Conservation (phyloP, 768 basidiomycete genomes). For the Termitomyces sp. region DNA sequence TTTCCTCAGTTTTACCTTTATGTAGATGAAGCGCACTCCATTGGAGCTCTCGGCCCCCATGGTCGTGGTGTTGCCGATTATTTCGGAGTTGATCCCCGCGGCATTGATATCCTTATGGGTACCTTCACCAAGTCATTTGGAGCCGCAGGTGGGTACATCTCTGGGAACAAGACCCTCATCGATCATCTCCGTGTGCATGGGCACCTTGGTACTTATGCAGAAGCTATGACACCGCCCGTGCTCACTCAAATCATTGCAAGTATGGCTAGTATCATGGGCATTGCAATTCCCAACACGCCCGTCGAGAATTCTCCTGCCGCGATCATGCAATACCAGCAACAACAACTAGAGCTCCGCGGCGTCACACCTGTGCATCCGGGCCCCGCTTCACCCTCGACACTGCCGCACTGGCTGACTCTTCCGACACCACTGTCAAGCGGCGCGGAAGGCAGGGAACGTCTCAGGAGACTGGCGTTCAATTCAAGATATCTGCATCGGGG, state of each 20-base stretch:
- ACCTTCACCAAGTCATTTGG: slow-evolving; percentile 97
- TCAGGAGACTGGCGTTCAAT: slow-evolving; percentile 92
- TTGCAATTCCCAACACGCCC: slow-evolving; percentile 35
- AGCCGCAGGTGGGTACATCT: slow-evolving; percentile 91
- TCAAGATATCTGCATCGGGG: slow-evolving; percentile 85
- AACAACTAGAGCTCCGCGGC: slow-evolving; percentile 20
- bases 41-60: slow-evolving; percentile 91
- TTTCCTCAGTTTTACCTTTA: slow-evolving; percentile 81
- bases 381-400: slow-evolving; percentile 52
- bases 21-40: slow-evolving; percentile 96
- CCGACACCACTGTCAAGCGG: slow-evolving; percentile 74
- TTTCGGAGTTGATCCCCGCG: slow-evolving; percentile 75
- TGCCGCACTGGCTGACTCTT: slow-evolving; percentile 79
- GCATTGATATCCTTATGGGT: slow-evolving; percentile 94
- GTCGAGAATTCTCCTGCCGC: slow-evolving; percentile 22
- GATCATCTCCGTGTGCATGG: slow-evolving; percentile 77
- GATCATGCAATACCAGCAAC: slow-evolving; percentile 15
- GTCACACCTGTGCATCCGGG: slow-evolving; percentile 52
- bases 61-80: slow-evolving; percentile 96
- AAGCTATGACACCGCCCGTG: slow-evolving; percentile 87
- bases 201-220: slow-evolving; percentile 81
- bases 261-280: slow-evolving; percentile 97
- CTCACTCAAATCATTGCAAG: slow-evolving; percentile 86
- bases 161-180: slow-evolving; percentile 77
- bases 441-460: slow-evolving; percentile 72